A percentile compares a stretch with the other conserved stretches of the same genome.
Conservation (phyloP, 371 early-diverging fungal species). For the Entomophthora muscae region DNA sequence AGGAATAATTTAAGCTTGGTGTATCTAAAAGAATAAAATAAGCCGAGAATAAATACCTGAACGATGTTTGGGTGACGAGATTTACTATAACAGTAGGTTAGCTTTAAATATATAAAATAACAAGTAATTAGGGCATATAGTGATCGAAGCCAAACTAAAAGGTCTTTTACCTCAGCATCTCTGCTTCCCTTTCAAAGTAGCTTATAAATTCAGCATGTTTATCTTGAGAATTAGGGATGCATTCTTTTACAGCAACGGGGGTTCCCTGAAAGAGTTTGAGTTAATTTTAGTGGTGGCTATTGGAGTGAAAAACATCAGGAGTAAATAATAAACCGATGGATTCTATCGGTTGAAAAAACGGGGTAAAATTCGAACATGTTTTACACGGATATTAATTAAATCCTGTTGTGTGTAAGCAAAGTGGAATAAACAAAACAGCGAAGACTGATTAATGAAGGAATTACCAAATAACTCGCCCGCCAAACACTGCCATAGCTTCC, state of each 20-base stretch:
- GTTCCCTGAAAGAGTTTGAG: conserved; percentile 17
- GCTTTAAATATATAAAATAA: too few species aligned
- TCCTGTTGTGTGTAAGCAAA: too few species aligned
- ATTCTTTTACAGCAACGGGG: conserved; percentile 39
- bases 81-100: conserved; percentile 12
- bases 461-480: conserved; percentile 3
- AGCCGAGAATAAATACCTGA: conserved; percentile 17
- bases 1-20: not conserved
- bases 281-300: not conserved
- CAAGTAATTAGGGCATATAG: too few species aligned
- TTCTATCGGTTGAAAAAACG: not conserved
- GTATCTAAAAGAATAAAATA: not conserved
- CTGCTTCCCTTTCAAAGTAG: conserved; percentile 30
- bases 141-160: not conserved
- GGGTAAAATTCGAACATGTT: not conserved
- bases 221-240: conserved; percentile 13
- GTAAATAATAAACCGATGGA: not conserved
- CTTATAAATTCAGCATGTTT: conserved; percentile 26
- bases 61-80: conserved; percentile 34
- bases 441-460: not conserved
- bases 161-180: conserved; percentile 20
- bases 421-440: not conserved
- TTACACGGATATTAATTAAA: too few species aligned
- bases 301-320: not conserved
- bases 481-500: conserved; percentile 6